A percentile compares a stretch with the other conserved stretches of the same genome.
Conservation (phyloP, 2,329 filamentous ascomycete species). For the Botrytis elliptica region DNA sequence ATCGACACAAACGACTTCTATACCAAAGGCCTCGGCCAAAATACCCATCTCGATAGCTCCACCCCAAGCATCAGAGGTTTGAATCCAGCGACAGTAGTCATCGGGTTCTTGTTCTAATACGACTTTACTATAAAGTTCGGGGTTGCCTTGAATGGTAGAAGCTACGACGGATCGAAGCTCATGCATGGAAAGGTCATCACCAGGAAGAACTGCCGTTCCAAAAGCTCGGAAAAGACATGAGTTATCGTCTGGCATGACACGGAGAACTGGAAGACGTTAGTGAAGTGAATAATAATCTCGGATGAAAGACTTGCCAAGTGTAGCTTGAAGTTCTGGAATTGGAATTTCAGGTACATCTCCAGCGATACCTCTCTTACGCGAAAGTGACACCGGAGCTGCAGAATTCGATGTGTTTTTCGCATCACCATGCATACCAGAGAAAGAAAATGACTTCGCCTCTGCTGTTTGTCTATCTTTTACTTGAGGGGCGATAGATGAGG, state of each 20-base stretch:
- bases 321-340: slow-evolving; percentile 52
- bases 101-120: slow-evolving; percentile 70
- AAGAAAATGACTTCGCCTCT: slow-evolving; percentile 19
- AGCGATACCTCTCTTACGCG: slow-evolving; percentile 34
- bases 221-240: slow-evolving; percentile 91
- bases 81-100: slow-evolving; percentile 80
- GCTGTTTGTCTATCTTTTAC: slow-evolving; percentile 8
- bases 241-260: slow-evolving; percentile 97
- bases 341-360: slow-evolving; percentile 41
- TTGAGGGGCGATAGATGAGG: neutral
- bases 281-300: slow-evolving; percentile 13
- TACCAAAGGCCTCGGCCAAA: slow-evolving; percentile 76
- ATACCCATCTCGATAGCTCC: slow-evolving; percentile 89
- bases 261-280: slow-evolving; percentile 56
- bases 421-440: slow-evolving; percentile 22
- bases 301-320: slow-evolving; percentile 45
- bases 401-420: neutral
- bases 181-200: slow-evolving; percentile 63
- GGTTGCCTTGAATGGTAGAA: slow-evolving; percentile 71
- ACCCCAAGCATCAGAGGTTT: slow-evolving; percentile 80
- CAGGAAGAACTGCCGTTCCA: slow-evolving; percentile 68
- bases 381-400: slow-evolving; percentile 31
- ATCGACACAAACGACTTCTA: slow-evolving; percentile 84
- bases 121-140: slow-evolving; percentile 69
- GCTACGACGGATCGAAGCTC: slow-evolving; percentile 77